phyloP scores from a whole-genome alignment of 106 monocot genomes.

The Ottelia alismoides region DNA sequence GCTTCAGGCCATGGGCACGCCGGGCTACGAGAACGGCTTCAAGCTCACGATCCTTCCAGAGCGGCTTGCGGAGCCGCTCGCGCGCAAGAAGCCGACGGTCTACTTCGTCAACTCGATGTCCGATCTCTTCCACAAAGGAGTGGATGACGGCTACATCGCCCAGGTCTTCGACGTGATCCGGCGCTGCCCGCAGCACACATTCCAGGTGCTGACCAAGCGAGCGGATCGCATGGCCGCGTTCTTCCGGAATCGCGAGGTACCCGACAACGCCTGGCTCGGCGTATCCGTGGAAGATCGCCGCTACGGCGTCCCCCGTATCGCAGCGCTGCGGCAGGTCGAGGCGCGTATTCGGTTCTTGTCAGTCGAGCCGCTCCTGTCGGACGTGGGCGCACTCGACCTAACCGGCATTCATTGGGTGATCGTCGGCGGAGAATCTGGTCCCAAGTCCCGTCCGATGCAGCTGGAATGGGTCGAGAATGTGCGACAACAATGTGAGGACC shows the following conservation, averaged over 20 bases:
- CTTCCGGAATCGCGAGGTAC: too few species aligned
- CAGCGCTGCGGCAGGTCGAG: background rate
- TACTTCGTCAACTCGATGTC: background rate
- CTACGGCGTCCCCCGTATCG: background rate
- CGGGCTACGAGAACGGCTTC: background rate
- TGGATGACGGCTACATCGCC: background rate
- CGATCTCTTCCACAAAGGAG: background rate
- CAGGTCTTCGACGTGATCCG: background rate
- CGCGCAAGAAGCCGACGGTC: background rate
- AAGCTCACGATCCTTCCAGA: background rate
- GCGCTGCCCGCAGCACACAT: background rate
- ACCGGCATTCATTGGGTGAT: background rate
- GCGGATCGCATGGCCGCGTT: background rate
- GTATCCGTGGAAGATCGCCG: background rate
- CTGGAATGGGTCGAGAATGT: background rate
- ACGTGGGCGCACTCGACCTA: too few species aligned
- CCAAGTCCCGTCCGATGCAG: background rate
- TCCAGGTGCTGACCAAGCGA: background rate
- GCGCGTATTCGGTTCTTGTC: background rate
- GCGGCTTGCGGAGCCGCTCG: background rate
- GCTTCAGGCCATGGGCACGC: background rate
- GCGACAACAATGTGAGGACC: background rate
- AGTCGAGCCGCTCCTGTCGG: background rate
- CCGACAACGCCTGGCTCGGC: background rate
- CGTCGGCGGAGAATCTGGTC: background rate